A percentile compares a stretch with the other conserved stretches of the same genome.
Conservation (phyloP, 129 eudicot genomes). For the Flaveria robusta region DNA sequence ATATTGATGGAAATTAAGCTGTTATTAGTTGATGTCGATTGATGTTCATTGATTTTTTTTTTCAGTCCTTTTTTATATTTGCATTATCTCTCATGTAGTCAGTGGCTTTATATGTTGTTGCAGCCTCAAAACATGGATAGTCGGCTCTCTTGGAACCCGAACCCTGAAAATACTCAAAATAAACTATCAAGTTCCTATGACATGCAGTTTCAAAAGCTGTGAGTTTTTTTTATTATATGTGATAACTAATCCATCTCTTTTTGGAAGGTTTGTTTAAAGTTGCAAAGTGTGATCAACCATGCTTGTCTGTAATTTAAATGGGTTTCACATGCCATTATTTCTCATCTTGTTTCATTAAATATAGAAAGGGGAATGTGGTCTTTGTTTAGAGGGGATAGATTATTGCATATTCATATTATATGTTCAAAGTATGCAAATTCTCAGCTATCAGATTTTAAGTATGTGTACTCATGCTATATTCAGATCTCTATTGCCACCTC, state of each 20-base stretch:
- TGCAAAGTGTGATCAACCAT: background rate
- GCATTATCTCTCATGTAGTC: constrained; percentile 9
- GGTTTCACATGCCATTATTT: background rate
- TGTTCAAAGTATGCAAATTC: background rate
- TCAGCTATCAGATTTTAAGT: background rate
- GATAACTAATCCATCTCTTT: background rate
- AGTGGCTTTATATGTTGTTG: constrained; percentile 32
- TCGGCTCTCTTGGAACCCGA: constrained; percentile 59
- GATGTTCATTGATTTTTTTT: background rate
- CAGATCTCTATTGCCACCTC: constrained; percentile 84
- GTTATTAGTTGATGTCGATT: constrained; percentile 14
- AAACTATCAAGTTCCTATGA: constrained; percentile 52
- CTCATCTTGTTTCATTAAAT: background rate
- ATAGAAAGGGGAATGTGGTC: constrained; percentile 4
- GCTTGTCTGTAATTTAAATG: constrained; percentile 9
- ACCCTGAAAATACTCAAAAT: constrained; percentile 38
- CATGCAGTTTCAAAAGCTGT: constrained; percentile 78
- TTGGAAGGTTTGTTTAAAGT: constrained; percentile 1
- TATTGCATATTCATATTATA: background rate
- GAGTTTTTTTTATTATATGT: constrained; percentile 43
- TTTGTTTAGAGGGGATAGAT: constrained; percentile 2
- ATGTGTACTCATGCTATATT: constrained; percentile 5
- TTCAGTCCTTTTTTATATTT: background rate
- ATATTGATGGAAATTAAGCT: constrained; percentile 25
- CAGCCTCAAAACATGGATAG: constrained; percentile 36